These are phyloP conservation scores for Beta macrorhiza DNA, from an alignment of 179 eudicot genomes.

Conservation along the genomic window DNA sequence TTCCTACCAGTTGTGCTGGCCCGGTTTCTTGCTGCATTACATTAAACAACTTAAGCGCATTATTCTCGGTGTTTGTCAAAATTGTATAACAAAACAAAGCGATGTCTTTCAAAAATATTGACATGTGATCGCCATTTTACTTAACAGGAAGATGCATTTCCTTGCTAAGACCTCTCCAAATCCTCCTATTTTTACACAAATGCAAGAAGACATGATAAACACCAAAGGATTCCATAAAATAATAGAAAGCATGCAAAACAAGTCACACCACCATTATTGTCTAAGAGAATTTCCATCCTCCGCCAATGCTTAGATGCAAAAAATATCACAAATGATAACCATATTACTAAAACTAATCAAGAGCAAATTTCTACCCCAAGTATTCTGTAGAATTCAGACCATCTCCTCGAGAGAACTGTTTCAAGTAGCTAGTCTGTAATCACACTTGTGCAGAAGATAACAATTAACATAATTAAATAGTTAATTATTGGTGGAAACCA, in stretches of 20 bases:
- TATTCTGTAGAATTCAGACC: neutral
- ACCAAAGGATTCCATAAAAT: neutral
- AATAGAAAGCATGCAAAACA: neutral
- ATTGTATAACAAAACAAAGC: neutral
- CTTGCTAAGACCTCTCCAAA: too few relatives aligned
- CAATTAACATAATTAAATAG: neutral
- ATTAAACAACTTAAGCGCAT: conserved; percentile 16
- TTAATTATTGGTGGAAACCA: neutral
- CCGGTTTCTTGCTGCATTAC: conserved; percentile 43
- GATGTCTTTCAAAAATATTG: neutral
- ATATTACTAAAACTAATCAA: neutral
- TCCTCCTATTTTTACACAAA: too few relatives aligned
- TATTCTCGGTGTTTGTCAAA: neutral
- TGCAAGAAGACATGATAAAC: too few relatives aligned
- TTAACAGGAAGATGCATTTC: neutral
- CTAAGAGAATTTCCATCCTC: neutral
- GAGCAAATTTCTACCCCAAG: neutral
- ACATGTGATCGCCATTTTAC: neutral
- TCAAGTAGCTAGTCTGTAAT: neutral
- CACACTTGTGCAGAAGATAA: neutral
- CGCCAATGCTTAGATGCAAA: neutral
- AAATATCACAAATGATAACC: neutral
- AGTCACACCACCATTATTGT: neutral
- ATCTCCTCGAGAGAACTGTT: neutral
- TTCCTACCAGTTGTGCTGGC: conserved; percentile 30